These are phyloP conservation scores for Trichophyton equinum DNA, from an alignment of 2,329 filamentous ascomycete species.

Conservation along the genomic window DNA sequence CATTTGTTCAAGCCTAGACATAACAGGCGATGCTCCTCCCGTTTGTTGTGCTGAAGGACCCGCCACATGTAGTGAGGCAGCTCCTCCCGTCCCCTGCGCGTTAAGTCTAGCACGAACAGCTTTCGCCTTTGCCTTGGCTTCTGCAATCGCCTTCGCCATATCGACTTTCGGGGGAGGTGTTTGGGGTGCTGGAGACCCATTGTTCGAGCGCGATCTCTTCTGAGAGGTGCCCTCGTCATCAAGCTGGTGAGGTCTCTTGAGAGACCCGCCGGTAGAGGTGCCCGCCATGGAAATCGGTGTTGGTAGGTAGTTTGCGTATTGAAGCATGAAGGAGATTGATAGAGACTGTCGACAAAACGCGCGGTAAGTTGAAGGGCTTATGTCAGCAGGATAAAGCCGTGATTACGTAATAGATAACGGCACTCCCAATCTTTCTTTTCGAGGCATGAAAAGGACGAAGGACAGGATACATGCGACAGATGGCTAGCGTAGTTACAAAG, in stretches of 20 bases:
- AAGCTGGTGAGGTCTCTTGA: constrained; percentile 39
- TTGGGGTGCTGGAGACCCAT: constrained; percentile 37
- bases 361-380: not conserved
- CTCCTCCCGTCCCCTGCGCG: constrained; percentile 21
- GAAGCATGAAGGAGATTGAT: not conserved
- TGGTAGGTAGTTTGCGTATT: not conserved
- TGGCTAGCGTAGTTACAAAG: too few relatives aligned
- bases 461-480: too few relatives aligned
- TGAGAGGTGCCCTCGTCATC: constrained; percentile 30
- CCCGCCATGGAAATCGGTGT: constrained; percentile 30
- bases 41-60: constrained; percentile 23
- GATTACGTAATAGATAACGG: not conserved
- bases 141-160: constrained; percentile 37
- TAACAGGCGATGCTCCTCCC: constrained; percentile 28
- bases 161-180: constrained; percentile 30
- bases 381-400: not conserved
- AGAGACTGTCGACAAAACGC: not conserved
- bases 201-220: constrained; percentile 38
- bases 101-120: constrained; percentile 37
- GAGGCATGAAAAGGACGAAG: too few relatives aligned
- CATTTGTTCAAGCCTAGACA: constrained; percentile 60
- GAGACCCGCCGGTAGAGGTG: constrained; percentile 26
- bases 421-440: too few relatives aligned
- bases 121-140: constrained; percentile 37
- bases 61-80: constrained; percentile 16